Conservation (phyloP, 2,329 filamentous ascomycete genomes). For the Apiospora saccharicola region DNA sequence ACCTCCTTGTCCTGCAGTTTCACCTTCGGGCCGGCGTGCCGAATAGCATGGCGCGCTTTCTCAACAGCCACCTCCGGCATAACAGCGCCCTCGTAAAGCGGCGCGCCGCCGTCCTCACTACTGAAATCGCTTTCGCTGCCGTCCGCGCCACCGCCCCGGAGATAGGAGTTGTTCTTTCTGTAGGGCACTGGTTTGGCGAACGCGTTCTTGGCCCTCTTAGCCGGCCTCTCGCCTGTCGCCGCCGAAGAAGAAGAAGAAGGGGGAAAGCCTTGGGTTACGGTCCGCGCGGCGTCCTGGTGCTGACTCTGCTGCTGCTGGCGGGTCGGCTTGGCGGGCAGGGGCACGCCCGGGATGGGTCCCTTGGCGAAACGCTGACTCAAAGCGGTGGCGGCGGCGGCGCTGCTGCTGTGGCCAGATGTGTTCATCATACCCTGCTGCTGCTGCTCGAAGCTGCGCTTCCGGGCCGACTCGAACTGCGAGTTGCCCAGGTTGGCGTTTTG, state of each 20-base stretch:
- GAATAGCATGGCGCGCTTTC: conserved; percentile 2
- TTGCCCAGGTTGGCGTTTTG: neutral
- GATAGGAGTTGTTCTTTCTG: neutral
- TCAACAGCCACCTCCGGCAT: neutral
- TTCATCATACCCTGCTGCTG: neutral
- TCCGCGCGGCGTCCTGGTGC: neutral
- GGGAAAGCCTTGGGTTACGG: neutral
- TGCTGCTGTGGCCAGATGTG: too few species aligned
- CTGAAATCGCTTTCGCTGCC: neutral
- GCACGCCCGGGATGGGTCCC: neutral
- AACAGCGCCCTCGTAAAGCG: neutral
- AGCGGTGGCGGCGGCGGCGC: neutral
- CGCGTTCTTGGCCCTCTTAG: neutral
- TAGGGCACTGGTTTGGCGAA: too few species aligned
- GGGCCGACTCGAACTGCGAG: neutral
- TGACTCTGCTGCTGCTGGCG: neutral
- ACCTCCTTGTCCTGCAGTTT: neutral
- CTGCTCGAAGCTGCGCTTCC: neutral
- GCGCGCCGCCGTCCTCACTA: neutral
- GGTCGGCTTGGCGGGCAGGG: neutral
- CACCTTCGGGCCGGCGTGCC: neutral
- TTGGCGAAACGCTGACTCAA: neutral
- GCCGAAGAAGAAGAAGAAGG: neutral
- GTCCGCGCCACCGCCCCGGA: neutral
- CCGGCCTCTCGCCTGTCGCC: neutral